A percentile compares a stretch with the other conserved stretches of the same genome.
These are phyloP conservation scores for Leishmania tropica DNA, from an alignment of 208 protist species.

Conservation along the genomic window DNA sequence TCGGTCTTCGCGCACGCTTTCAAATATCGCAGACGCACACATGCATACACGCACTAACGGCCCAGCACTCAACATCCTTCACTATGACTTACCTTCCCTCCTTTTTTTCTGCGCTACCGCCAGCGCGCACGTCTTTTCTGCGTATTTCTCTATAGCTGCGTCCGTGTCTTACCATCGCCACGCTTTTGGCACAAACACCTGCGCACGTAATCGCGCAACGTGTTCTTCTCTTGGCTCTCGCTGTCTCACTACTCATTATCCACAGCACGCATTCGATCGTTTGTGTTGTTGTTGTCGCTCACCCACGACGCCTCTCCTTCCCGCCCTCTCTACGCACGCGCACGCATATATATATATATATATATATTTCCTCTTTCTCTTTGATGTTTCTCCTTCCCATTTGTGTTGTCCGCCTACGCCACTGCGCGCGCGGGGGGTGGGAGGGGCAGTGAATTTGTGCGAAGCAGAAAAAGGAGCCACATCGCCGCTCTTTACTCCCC, in stretches of 20 bases:
- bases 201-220: neutral
- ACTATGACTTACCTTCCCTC: neutral
- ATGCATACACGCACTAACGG: neutral
- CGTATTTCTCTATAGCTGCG: neutral
- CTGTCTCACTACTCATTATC: too few relatives aligned
- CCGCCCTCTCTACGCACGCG: neutral
- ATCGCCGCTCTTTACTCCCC: neutral
- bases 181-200: neutral
- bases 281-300: too few relatives aligned
- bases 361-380: neutral
- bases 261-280: too few relatives aligned
- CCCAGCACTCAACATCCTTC: neutral
- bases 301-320: neutral
- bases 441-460: neutral
- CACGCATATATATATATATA: too few relatives aligned
- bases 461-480: neutral
- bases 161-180: neutral
- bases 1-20: neutral
- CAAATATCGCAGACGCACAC: neutral
- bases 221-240: neutral
- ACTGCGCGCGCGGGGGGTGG: neutral
- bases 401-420: neutral
- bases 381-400: neutral
- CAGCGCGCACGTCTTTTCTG: constrained; percentile 1
- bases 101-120: neutral